Evolutionary conservation across 2,329 filamentous ascomycete genomes (phyloP).

Genomic region (Trichoderma arundinaceum): DNA sequence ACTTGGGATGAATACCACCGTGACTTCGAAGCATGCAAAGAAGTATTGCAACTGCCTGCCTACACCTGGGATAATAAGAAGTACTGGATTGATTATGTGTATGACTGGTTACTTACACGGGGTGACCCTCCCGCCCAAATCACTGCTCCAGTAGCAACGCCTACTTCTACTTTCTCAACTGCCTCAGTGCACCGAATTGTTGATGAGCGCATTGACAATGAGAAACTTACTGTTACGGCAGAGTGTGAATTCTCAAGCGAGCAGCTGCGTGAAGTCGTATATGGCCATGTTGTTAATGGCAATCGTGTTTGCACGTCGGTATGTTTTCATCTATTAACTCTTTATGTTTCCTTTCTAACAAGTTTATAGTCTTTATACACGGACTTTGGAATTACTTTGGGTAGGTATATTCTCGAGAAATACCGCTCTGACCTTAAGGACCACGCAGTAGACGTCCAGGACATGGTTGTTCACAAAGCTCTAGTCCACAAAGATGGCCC

Average conservation of each 20-base stretch:
- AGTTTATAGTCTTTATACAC: slow-evolving; percentile 50
- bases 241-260: slow-evolving; percentile 70
- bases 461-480: slow-evolving; percentile 50
- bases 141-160: slow-evolving; percentile 59
- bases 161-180: slow-evolving; percentile 15
- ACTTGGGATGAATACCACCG: slow-evolving; percentile 73
- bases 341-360: slow-evolving; percentile 37
- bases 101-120: slow-evolving; percentile 69
- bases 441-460: slow-evolving; percentile 47
- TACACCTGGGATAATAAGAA: slow-evolving; percentile 77
- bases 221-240: slow-evolving; percentile 59
- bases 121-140: slow-evolving; percentile 47
- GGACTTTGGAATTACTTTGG: slow-evolving; percentile 69
- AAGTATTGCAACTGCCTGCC: slow-evolving; percentile 65
- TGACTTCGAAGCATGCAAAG: slow-evolving; percentile 45
- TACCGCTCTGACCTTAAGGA: slow-evolving; percentile 19
- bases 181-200: slow-evolving; percentile 20
- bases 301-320: slow-evolving; percentile 67
- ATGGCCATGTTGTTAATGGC: slow-evolving; percentile 72
- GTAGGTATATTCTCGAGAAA: slow-evolving; percentile 53
- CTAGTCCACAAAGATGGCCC: slow-evolving; percentile 26
- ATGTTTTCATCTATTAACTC: background rate
- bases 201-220: slow-evolving; percentile 4
- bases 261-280: slow-evolving; percentile 64
- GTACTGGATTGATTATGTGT: slow-evolving; percentile 68